Percentiles rank a stretch among this genome's conserved stretches.
Evolutionary conservation across 1,284 basidiomycete genomes (phyloP).

Genomic region (Marasmius oreades): DNA sequence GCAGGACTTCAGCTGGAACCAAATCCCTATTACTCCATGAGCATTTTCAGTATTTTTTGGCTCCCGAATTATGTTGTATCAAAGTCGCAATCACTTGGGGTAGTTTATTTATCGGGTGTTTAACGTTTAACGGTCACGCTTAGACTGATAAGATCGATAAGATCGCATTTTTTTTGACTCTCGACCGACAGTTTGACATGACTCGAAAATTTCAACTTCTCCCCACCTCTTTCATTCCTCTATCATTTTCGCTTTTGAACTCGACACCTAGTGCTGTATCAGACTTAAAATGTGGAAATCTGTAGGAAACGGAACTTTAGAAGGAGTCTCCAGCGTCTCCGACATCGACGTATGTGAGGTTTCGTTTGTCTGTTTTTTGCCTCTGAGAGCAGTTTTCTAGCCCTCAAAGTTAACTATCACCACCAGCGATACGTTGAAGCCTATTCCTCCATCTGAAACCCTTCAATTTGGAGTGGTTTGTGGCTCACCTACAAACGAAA

Average conservation of each 20-base stretch:
- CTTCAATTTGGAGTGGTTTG: constrained; percentile 37
- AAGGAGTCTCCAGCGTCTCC: constrained; percentile 7
- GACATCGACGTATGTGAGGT: constrained; percentile 8
- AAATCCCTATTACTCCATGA: too few relatives aligned
- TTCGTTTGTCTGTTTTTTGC: neutral
- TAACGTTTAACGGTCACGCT: too few relatives aligned
- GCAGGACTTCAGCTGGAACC: too few relatives aligned
- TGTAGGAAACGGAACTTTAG: constrained; percentile 8
- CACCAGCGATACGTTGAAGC: constrained; percentile 31
- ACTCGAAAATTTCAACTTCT: neutral
- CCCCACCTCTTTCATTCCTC: neutral
- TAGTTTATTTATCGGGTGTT: too few relatives aligned
- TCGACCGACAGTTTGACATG: neutral
- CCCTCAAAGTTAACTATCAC: constrained; percentile 38
- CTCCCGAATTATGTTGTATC: too few relatives aligned
- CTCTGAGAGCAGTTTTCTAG: constrained; percentile 21
- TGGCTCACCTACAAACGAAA: constrained; percentile 2
- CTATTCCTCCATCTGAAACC: constrained; percentile 30
- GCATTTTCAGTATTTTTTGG: too few relatives aligned
- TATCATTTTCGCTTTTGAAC: neutral
- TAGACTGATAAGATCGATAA: neutral
- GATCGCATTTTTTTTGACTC: neutral
- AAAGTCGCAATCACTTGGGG: too few relatives aligned
- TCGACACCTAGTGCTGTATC: too few relatives aligned
- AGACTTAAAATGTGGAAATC: constrained; percentile 9